phyloP scores from a whole-genome alignment of 2,329 filamentous ascomycete genomes.

The Botryotinia calthae region DNA sequence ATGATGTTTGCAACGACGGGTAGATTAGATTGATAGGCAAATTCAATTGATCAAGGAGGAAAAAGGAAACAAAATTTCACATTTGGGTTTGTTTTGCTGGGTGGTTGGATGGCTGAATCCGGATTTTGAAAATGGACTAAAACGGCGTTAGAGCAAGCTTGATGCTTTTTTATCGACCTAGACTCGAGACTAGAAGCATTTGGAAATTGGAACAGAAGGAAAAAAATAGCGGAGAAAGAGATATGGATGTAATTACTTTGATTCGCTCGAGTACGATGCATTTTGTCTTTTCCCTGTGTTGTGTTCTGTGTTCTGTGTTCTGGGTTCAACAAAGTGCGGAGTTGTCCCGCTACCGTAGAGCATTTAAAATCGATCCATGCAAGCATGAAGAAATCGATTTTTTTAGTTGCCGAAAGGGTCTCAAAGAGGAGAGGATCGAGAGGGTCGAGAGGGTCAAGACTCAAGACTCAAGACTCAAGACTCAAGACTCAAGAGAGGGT shows the following conservation, averaged over 20 bases:
- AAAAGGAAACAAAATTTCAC: neutral
- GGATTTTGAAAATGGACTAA: neutral
- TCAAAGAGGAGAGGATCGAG: neutral
- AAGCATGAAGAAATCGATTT: neutral
- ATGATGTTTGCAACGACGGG: neutral
- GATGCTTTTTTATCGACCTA: neutral
- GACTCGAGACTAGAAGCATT: constrained; percentile 5
- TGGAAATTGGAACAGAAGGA: neutral
- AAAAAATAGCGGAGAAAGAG: constrained; percentile 1
- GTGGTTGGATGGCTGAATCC: constrained; percentile 13
- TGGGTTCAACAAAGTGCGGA: no score
- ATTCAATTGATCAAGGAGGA: neutral
- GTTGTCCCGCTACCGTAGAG: neutral
- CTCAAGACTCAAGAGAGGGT: neutral
- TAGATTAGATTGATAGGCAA: neutral
- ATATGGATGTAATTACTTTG: neutral
- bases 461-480: no score
- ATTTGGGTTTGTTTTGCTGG: neutral
- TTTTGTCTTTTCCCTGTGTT: neutral
- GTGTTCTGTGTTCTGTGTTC: neutral
- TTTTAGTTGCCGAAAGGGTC: neutral
- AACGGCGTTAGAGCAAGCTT: constrained; percentile 8
- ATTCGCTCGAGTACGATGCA: neutral
- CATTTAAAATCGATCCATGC: neutral
- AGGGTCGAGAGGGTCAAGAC: neutral